Base-by-base conservation (phyloP, 2,329 filamentous ascomycete genomes). In the Curvularia verruculosa region DNA sequence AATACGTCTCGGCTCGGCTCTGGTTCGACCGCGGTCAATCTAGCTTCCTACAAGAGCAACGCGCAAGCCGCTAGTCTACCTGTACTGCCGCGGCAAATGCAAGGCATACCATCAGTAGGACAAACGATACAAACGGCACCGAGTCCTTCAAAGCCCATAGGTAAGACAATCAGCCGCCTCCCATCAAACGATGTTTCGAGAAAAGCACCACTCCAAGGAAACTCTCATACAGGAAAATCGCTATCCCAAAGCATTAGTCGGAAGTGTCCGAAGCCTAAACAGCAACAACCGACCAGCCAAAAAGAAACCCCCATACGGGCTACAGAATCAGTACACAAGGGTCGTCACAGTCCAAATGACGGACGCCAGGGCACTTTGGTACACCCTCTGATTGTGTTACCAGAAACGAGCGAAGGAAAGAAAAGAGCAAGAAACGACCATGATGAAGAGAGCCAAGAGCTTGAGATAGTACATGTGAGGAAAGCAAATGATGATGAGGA, bases 151-250 rank as follows among this genome's bases (percentile, higher is more conserved):
- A 43, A 28, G n/a, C 34, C 48, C 2, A 8, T 28, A 1, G 49
- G 23, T 12, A 29, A 26, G 15, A 56, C 36, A 18, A 10, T 19
- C 31, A 43, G 43, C 39, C 54, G 49, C 3, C 39, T 53, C 13
- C 49, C 44, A 3, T 45, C 54, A 7, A 29, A 29, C 5, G 23
- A 53, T 2, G 4, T 51, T 12, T 37, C 54, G 3, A 53, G 49
- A 28, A 56, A 56, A 45, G 49, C 54, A 19, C 54, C 54, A 41
- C 43, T 56, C 3, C 34, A 21, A 48, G 49, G 19, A 23, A 44
- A n/a, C 7, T 44, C 36, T 24, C 36, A 44, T 15, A 7, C 21
- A n/a, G 13, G 36, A 19, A 37, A 48, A 19, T n/a, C 29, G 1
- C 7, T 24, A n/a, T 26, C 36, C 18, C 28, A 37, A 12, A 5